phyloP scores from a whole-genome alignment of 1,284 basidiomycete genomes.

The Ceratobasidium sp. region DNA sequence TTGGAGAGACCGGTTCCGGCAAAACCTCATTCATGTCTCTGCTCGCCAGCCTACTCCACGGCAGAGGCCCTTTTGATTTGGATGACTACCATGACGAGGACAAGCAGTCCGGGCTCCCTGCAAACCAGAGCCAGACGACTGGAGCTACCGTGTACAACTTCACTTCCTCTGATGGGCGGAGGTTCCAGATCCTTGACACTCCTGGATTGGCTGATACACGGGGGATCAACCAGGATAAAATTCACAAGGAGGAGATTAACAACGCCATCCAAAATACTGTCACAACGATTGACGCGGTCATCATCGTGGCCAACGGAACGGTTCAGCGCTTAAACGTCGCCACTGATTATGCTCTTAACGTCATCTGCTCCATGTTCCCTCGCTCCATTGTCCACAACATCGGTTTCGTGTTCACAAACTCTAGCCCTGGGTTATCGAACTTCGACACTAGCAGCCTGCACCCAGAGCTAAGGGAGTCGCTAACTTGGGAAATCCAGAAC shows the following conservation, averaged over 20 bases:
- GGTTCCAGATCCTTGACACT: conserved; percentile 51
- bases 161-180: conserved; percentile 41
- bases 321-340: conserved; percentile 49
- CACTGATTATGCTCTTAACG: conserved; percentile 52
- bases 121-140: conserved; percentile 20
- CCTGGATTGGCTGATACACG: conserved; percentile 51
- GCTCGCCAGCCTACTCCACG: conserved; percentile 16
- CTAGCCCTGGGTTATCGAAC: conserved; percentile 49
- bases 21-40: conserved; percentile 28
- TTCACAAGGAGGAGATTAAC: conserved; percentile 50
- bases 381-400: conserved; percentile 52
- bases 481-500: conserved; percentile 15
- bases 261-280: conserved; percentile 47
- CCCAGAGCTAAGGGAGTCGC: conserved; percentile 10
- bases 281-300: conserved; percentile 43
- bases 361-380: conserved; percentile 53
- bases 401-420: conserved; percentile 53
- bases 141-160: background rate
- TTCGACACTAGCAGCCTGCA: conserved; percentile 50
- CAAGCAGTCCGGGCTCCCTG: background rate
- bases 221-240: conserved; percentile 50
- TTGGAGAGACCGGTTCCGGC: conserved; percentile 23
- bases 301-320: conserved; percentile 52
- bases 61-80: conserved; percentile 8
- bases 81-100: background rate